Evolutionary conservation across 1,139 yeast species (phyloP), one percentile per base, ranked within the genome.

Genomic region (Pneumocystis carinii): DNA sequence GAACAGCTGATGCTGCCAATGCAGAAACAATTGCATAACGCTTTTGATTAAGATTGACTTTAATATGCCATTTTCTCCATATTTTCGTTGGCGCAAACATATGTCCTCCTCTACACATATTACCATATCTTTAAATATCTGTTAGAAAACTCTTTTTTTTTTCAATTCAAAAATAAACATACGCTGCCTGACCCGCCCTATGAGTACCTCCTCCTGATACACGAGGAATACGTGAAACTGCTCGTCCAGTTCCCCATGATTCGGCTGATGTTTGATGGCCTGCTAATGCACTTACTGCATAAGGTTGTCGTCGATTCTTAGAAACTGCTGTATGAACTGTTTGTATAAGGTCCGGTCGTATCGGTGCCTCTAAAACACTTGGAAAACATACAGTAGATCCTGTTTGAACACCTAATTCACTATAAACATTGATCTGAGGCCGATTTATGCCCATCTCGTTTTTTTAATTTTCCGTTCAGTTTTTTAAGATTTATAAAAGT

Each of bases 71-170:
- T 83, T 86, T 90, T 87, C 98, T 90, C 98, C 98, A 92, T 81
- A 96, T 90, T 86, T 94, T 92, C 81, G 98, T 92, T 80, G 98
- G 98, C 80, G 98, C 97, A 77, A 92, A 92, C 97, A 92, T 92
- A 83, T 98, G 96, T 84, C 98, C 98, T 81, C 97, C 97, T 83
- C 98, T 92, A 86, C 98, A 92, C 98, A 92, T 92, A 94, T 92
- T 92, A 86, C 98, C 98, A 85, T 92, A 48, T 24, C 55, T 48
- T 10, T 48, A 7, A 5, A 32, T 32, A 32, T 27, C 29, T 27
- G 29, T 32, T 32, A 32, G 35, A 32, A 32, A n/a, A n/a, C n/a
- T n/a, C n/a, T n/a, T 4, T 5, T 32, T 32, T 7, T 32, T 32
- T 32, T 27, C 29, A 32, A 32, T 4, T 8, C 35, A 32, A 32